Percentiles rank a stretch among this genome's conserved stretches.
Evolutionary conservation across 2,329 filamentous ascomycete species (phyloP).

Genomic region (Fusarium brachygibbosum): DNA sequence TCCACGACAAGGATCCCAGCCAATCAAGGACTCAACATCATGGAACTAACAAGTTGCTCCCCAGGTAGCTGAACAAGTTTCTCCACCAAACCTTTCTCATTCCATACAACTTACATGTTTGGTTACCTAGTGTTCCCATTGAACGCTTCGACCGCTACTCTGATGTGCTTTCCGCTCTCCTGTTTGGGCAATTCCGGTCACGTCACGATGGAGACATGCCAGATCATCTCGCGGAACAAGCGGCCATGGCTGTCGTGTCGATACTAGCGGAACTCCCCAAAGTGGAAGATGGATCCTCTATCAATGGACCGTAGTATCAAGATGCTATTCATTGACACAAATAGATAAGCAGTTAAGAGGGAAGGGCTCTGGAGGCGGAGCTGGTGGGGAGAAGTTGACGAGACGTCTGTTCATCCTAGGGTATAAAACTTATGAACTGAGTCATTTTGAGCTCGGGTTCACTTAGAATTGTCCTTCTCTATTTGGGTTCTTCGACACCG

Average conservation of each 20-base stretch:
- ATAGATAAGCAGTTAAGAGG: slow-evolving; percentile 1
- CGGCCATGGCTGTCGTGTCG: slow-evolving; percentile 1
- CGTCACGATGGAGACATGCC: slow-evolving; percentile 41
- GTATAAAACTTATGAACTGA: slow-evolving; percentile 24
- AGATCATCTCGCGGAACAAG: slow-evolving; percentile 21
- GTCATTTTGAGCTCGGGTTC: not conserved
- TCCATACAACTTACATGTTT: slow-evolving; percentile 24
- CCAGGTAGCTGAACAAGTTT: slow-evolving; percentile 15
- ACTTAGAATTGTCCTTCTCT: not conserved
- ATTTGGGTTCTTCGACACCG: not conserved
- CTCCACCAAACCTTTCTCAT: slow-evolving; percentile 30
- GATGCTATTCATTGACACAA: not conserved
- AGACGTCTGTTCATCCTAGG: slow-evolving; percentile 7
- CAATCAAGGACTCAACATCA: slow-evolving; percentile 25
- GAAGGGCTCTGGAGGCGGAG: slow-evolving; percentile 19
- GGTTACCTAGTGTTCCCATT: slow-evolving; percentile 8
- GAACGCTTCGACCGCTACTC: slow-evolving; percentile 29
- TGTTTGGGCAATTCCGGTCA: slow-evolving; percentile 30
- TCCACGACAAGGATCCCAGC: slow-evolving; percentile 9
- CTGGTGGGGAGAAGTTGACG: slow-evolving; percentile 4
- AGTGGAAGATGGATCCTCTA: not conserved
- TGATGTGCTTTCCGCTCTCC: slow-evolving; percentile 8
- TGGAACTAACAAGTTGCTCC: slow-evolving; percentile 9
- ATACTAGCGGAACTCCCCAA: slow-evolving; percentile 14
- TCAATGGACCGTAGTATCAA: not conserved